Conservation (phyloP, 225 moss, liverwort and hornwort species). For the Polytrichum commune region DNA sequence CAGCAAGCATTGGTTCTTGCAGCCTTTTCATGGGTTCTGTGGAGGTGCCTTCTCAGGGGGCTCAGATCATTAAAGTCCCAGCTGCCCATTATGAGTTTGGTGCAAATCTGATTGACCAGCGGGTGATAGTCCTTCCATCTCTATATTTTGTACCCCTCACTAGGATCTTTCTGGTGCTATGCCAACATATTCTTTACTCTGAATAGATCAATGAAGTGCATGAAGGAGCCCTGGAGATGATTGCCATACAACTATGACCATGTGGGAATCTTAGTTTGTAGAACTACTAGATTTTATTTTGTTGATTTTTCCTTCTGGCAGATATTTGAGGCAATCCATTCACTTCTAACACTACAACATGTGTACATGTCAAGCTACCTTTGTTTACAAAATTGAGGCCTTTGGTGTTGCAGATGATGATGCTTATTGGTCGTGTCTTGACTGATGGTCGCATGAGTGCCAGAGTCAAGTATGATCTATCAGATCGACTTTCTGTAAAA, state of each 20-base stretch:
- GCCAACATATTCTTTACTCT: no score
- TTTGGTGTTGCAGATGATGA: slow-evolving; percentile 75
- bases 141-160: no score
- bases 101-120: slow-evolving; percentile 89
- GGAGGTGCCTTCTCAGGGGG: slow-evolving; percentile 95
- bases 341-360: no score
- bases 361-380: no score
- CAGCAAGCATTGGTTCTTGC: slow-evolving; percentile 14
- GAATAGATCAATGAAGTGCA: no score
- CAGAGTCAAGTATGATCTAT: slow-evolving; percentile 89
- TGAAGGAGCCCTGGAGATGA: no score
- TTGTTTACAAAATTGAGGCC: neutral
- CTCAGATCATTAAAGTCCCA: slow-evolving; percentile 98
- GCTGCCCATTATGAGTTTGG: slow-evolving; percentile 99
- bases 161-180: no score
- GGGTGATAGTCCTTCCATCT: slow-evolving; percentile 28
- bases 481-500: slow-evolving; percentile 86
- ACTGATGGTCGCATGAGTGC: slow-evolving; percentile 99
- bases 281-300: no score
- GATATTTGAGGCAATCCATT: no score
- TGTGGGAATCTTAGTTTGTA: no score
- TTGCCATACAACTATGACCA: no score
- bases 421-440: slow-evolving; percentile 89
- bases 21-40: slow-evolving; percentile 99
- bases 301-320: no score